Conservation (phyloP, 139 green algal species). For the Asterochloris erici region DNA sequence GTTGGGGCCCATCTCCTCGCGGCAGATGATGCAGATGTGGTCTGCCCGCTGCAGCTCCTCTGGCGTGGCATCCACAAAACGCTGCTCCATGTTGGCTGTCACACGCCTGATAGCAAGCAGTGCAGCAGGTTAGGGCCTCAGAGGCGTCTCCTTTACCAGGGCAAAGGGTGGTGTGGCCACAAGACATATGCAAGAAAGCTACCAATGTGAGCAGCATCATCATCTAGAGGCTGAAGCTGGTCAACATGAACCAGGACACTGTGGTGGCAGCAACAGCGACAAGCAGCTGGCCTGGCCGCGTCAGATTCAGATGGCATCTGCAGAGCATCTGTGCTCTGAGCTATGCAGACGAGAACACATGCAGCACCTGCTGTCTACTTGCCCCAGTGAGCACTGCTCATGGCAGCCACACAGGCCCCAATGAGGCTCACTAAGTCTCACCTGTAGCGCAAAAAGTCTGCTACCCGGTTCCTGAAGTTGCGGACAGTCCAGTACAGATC, state of each 20-base stretch:
- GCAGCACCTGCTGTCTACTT: not conserved
- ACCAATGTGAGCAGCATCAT: too few relatives aligned
- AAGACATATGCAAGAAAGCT: too few relatives aligned
- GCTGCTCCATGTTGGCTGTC: constrained; percentile 88
- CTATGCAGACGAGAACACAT: too few relatives aligned
- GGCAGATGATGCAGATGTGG: constrained; percentile 96
- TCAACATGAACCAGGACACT: too few relatives aligned
- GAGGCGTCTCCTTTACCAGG: too few relatives aligned
- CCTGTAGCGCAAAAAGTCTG: constrained; percentile 92
- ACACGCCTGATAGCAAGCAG: constrained; percentile 22
- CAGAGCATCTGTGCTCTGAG: too few relatives aligned
- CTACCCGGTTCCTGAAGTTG: constrained; percentile 88
- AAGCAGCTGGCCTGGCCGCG: too few relatives aligned
- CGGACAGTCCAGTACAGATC: constrained; percentile 96
- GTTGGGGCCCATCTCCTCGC: constrained; percentile 80
- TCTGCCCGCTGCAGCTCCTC: constrained; percentile 88
- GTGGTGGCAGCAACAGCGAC: too few relatives aligned
- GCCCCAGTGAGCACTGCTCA: not conserved
- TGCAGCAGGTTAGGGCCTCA: too few relatives aligned
- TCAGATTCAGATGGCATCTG: too few relatives aligned
- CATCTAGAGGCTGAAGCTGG: too few relatives aligned
- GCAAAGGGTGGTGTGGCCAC: too few relatives aligned
- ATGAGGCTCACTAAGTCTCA: constrained; percentile 84
- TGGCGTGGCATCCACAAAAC: constrained; percentile 81
- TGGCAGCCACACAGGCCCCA: constrained; percentile 80